phyloP scores from a whole-genome alignment of 2,329 filamentous ascomycete species.

The Epichloe sp. region DNA sequence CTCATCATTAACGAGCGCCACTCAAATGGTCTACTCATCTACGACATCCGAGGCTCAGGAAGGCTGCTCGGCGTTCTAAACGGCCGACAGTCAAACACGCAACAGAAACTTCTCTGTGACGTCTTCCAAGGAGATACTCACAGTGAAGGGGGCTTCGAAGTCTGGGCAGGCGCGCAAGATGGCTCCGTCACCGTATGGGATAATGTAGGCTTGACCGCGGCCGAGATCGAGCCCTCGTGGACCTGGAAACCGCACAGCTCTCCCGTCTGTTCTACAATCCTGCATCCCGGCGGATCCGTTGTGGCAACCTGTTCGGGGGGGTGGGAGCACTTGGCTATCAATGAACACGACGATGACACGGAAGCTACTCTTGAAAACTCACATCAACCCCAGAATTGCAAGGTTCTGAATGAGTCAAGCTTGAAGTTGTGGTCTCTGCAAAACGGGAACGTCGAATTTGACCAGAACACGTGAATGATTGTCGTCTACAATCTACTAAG shows the following conservation, averaged over 20 bases:
- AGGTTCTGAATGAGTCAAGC: slow-evolving; percentile 5
- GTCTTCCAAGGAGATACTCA: slow-evolving; percentile 31
- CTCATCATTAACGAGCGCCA: slow-evolving; percentile 48
- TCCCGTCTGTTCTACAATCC: slow-evolving; percentile 34
- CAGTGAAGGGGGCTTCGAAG: slow-evolving; percentile 35
- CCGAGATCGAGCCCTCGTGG: slow-evolving; percentile 33
- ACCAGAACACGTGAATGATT: neutral
- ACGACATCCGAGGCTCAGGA: slow-evolving; percentile 48
- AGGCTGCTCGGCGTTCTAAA: slow-evolving; percentile 40
- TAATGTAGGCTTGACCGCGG: slow-evolving; percentile 34
- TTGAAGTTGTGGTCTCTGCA: slow-evolving; percentile 7
- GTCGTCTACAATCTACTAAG: neutral
- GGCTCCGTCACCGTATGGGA: slow-evolving; percentile 48
- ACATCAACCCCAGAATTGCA: neutral
- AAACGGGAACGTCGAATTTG: neutral
- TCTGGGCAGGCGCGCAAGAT: slow-evolving; percentile 46
- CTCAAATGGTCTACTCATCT: slow-evolving; percentile 42
- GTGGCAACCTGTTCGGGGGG: slow-evolving; percentile 42
- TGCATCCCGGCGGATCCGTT: slow-evolving; percentile 43
- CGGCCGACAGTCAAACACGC: slow-evolving; percentile 36
- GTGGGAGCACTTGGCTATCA: slow-evolving; percentile 27
- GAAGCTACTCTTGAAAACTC: neutral
- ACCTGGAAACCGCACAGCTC: slow-evolving; percentile 34
- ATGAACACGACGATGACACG: neutral
- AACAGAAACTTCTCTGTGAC: slow-evolving; percentile 44